Base-by-base conservation (phyloP, 176 grass and related monocot genomes). In the Miscanthus lutarioriparius region DNA sequence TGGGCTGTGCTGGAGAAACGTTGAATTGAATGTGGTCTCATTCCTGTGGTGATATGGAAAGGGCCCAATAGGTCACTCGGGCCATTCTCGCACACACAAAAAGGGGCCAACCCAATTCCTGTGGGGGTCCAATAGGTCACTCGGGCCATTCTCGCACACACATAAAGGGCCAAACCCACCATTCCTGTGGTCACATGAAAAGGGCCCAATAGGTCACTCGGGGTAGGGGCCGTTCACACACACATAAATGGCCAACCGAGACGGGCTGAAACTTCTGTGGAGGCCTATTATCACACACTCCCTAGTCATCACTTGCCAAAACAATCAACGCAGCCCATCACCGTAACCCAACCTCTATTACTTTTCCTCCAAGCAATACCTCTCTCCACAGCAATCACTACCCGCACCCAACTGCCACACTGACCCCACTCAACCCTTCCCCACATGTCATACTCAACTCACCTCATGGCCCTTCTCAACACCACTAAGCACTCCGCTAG, bases 291-390 rank as follows among this genome's bases (percentile, higher is more conserved):
- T 63, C 3, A 14, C 32, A 23, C 17, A 7, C 2, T 23, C 11
- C 4, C 17, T 15, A 0, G 2, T 27, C 2, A 10, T 25, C 61
- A 28, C 28, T 19, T 10, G 76, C 16, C 58, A 16, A 41, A 19
- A 0, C 27, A 6, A 35, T 10, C 19, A n/a, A 13, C 4, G 4
- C 36, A 22, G 59, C 76, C 59, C 66, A 58, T 56, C 4, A 0
- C 45, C 20, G 0, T 22, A 0, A 3, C 70, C 4, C 7, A 83
- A 44, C 56, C 14, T 25, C 16, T 54, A 26, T 66, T 4, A 39
- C 88, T 87, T 87, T 87, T 87, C 1, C 84, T 83, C 80, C 88
- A 90, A 87, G 84, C 74, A 87, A 83, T 61, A 6, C 22, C 2
- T 3, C 51, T 14, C 33, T 26, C 20, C 14, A 2, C 13, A 25